Percentiles rank a stretch among this genome's conserved stretches.
Evolutionary conservation across 371 early-diverging fungal genomes (phyloP).

Genomic region (Syncephalastrum racemosum): DNA sequence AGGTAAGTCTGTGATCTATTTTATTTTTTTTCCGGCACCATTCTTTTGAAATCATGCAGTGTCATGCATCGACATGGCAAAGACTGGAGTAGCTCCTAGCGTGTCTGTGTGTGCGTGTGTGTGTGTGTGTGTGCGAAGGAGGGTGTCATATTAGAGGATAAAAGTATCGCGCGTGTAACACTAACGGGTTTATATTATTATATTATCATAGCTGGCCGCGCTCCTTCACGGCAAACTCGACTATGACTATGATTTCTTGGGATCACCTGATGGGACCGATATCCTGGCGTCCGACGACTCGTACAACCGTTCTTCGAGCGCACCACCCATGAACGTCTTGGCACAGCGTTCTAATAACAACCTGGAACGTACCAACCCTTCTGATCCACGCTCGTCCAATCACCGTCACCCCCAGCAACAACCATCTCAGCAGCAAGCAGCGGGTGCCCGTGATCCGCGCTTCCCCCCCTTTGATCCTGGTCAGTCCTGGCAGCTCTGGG

Average conservation of each 20-base stretch:
- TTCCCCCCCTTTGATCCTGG: conserved; percentile 11
- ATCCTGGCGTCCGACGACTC: conserved; percentile 30
- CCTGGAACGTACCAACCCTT: conserved; percentile 5
- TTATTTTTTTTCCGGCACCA: conserved; percentile 7
- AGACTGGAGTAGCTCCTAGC: neutral
- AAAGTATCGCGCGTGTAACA: neutral
- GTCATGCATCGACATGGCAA: no score
- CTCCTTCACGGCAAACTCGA: conserved; percentile 44
- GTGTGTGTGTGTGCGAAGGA: neutral
- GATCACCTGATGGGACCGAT: conserved; percentile 12
- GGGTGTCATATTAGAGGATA: neutral
- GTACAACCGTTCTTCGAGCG: conserved; percentile 36
- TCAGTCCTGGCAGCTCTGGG: conserved; percentile 40
- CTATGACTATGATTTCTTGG: conserved; percentile 36
- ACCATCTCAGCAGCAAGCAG: conserved; percentile 8
- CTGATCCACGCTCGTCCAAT: conserved; percentile 1
- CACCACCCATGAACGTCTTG: conserved; percentile 35
- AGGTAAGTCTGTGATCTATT: conserved; percentile 21
- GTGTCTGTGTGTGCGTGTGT: neutral
- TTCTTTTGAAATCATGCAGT: no score
- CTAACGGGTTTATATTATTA: conserved; percentile 9
- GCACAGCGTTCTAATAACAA: conserved; percentile 7
- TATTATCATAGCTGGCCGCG: conserved; percentile 33
- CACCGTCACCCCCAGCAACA: conserved; percentile 12
- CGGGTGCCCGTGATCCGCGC: conserved; percentile 12